Evolutionary conservation across 176 grass and related monocot genomes (phyloP), one percentile per base, ranked within the genome.

Genomic region (Thinopyrum elongatum): DNA sequence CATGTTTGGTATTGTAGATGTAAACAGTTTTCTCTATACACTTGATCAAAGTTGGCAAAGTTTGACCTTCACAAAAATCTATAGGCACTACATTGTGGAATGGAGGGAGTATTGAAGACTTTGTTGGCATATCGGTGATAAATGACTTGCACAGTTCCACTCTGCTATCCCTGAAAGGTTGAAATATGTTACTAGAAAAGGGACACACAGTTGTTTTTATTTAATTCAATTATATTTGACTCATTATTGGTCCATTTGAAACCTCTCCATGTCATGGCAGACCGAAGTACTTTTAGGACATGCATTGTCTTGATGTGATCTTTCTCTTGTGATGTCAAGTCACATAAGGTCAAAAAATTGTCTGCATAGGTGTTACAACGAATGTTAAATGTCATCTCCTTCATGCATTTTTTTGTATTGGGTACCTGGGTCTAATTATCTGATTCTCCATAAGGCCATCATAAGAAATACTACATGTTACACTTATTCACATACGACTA

Each of bases 301-400:
- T 74, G 12, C 12, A n/a, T 42, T 33, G 33, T 77, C 33, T 79
- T 26, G 61, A 26, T 41, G 65, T 51, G 16, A 36, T 27, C 64
- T 83, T 90, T 77, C 17, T 49, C 63, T 51, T 85, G 25, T 13
- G 5, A 75, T 65, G 41, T 17, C 38, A 77, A 53, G 10, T 71
- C 17, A 34, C 22, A 65, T 38, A 44, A 74, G 1, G 55, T 39
- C 60, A 74, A n/a, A 83, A 46, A 13, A 31, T 27, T 51, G n/a
- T 47, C 10, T 65, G 65, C 47, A 9, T 14, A 74, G 7, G 71
- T 26, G 44, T 27, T 69, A 35, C 0, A 0, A 49, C 33, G 42
- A 10, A 27, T 34, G 35, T 41, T 61, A 26, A 73, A 39, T 76
- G 71, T 42, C 15, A 47, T 26, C 5, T 68, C 16, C 36, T 68